Evolutionary conservation across 192 early-diverging fungal species (phyloP).

Genomic region (Mortierella antarctica): DNA sequence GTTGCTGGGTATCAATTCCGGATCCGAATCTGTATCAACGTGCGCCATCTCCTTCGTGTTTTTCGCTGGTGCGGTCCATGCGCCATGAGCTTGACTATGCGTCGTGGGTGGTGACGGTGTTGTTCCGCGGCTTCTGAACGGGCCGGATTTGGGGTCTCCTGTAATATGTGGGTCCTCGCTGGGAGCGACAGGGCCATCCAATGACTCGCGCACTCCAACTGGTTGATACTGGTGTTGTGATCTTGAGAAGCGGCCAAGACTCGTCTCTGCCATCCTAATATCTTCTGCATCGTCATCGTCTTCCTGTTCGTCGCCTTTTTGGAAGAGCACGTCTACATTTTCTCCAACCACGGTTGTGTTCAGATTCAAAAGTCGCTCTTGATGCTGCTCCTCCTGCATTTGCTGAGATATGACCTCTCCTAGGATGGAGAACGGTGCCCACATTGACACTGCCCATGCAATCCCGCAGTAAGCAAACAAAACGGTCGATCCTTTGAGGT

Average conservation of each 20-base stretch:
- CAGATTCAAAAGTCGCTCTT: not conserved
- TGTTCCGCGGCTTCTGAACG: constrained; percentile 4
- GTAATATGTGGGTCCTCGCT: too few species aligned
- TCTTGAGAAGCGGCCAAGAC: not conserved
- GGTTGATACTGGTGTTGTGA: constrained; percentile 16
- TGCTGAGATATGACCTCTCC: constrained; percentile 75
- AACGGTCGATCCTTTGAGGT: constrained; percentile 66
- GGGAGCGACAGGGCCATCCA: constrained; percentile 11
- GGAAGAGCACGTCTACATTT: constrained; percentile 10
- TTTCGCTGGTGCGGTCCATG: not conserved
- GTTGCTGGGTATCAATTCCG: not conserved
- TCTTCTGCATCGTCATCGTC: constrained; percentile 36
- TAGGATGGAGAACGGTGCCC: constrained; percentile 94
- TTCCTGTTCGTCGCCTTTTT: constrained; percentile 20
- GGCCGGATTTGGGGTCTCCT: not conserved
- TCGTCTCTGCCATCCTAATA: constrained; percentile 18
- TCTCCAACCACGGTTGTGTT: not conserved
- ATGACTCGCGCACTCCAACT: constrained; percentile 20
- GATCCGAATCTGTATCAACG: constrained; percentile 14
- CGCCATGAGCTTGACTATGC: not conserved
- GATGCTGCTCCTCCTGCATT: constrained; percentile 44
- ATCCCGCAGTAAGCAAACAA: constrained; percentile 82
- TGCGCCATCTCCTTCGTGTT: not conserved
- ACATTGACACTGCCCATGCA: constrained; percentile 88
- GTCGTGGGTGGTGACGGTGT: constrained; percentile 13